Evolutionary conservation across 2,329 filamentous ascomycete genomes (phyloP).

Genomic region (Neopestalotiopsis rosae): DNA sequence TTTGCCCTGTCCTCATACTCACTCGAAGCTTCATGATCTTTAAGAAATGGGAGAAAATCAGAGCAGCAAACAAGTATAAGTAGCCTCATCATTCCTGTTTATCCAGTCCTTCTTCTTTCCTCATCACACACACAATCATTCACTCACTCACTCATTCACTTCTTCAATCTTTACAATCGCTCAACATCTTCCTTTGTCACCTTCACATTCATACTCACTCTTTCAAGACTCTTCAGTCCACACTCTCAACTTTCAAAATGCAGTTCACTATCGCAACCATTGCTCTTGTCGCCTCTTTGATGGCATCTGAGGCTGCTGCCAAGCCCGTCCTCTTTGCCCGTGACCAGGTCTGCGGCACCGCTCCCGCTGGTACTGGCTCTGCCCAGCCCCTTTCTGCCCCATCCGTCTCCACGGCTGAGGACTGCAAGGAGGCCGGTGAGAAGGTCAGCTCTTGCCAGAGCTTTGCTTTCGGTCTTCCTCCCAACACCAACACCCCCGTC

Average conservation of each 20-base stretch:
- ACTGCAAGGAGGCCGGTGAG: slow-evolving; percentile 17
- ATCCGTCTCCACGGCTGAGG: slow-evolving; percentile 7
- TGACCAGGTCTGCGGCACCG: slow-evolving; percentile 10
- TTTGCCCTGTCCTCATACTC: neutral
- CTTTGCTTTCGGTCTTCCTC: slow-evolving; percentile 20
- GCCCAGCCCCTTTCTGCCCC: neutral
- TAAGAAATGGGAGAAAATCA: neutral
- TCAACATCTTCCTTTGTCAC: neutral
- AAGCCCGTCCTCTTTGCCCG: neutral
- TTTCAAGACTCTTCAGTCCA: neutral
- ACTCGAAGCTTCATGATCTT: neutral
- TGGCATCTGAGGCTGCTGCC: slow-evolving; percentile 8
- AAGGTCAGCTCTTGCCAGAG: slow-evolving; percentile 17
- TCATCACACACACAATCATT: neutral
- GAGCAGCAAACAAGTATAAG: neutral
- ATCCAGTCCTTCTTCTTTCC: neutral
- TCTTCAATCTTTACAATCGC: neutral
- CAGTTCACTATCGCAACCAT: slow-evolving; percentile 19
- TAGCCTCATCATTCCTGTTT: neutral
- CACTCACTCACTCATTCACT: neutral
- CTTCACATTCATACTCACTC: neutral
- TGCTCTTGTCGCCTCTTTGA: slow-evolving; percentile 17
- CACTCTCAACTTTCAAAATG: slow-evolving; percentile 10
- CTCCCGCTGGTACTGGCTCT: slow-evolving; percentile 6
- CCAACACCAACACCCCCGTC: slow-evolving; percentile 12